Percentiles rank a stretch among this genome's conserved stretches.
Conservation (phyloP, 2,329 filamentous ascomycete genomes). For the Sporothrix dimorphospora region DNA sequence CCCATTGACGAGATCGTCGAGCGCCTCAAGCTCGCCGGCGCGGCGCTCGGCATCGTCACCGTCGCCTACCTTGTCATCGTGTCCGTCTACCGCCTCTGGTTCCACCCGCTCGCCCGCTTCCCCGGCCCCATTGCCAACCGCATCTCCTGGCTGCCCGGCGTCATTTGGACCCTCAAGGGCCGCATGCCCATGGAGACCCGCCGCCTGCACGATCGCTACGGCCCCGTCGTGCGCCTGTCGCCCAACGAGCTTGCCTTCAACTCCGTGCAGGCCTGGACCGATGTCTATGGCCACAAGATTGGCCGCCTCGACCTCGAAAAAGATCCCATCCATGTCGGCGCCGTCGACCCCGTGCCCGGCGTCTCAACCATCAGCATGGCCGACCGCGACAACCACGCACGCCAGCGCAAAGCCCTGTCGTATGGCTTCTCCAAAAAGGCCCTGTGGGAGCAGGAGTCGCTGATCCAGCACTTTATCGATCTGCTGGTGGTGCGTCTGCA, state of each 20-base stretch:
- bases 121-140: slow-evolving; percentile 37
- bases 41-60: slow-evolving; percentile 13
- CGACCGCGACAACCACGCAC: slow-evolving; percentile 36
- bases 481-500: slow-evolving; percentile 40
- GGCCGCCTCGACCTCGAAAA: slow-evolving; percentile 32
- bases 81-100: slow-evolving; percentile 36
- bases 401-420: slow-evolving; percentile 43
- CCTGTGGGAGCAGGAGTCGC: slow-evolving; percentile 47
- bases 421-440: slow-evolving; percentile 46
- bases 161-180: slow-evolving; percentile 78
- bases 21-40: slow-evolving; percentile 24
- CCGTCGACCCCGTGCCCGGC: slow-evolving; percentile 32
- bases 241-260: slow-evolving; percentile 49
- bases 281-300: slow-evolving; percentile 39
- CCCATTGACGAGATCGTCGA: slow-evolving; percentile 9
- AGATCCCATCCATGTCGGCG: slow-evolving; percentile 25
- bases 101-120: slow-evolving; percentile 37
- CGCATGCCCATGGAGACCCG: slow-evolving; percentile 64
- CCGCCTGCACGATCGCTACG: slow-evolving; percentile 43
- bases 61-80: slow-evolving; percentile 25
- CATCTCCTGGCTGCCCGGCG: slow-evolving; percentile 34
- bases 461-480: slow-evolving; percentile 45
- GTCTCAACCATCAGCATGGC: slow-evolving; percentile 30
- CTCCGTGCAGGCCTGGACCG: slow-evolving; percentile 41
- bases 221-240: slow-evolving; percentile 47